Conservation (phyloP, 1,284 basidiomycete species). For the Naganishia albida region DNA sequence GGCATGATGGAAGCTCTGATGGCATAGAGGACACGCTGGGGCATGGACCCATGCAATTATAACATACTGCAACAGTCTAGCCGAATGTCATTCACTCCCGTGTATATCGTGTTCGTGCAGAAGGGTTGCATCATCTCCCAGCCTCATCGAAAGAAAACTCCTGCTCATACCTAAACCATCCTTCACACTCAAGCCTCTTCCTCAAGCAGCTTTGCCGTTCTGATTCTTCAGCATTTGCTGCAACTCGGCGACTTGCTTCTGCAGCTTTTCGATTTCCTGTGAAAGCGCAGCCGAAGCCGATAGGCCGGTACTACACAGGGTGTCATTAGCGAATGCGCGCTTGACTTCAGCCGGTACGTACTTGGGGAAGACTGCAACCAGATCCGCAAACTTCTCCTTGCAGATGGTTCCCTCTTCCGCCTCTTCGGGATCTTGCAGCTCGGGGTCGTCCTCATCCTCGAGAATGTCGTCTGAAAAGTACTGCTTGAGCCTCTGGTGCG, state of each 20-base stretch:
- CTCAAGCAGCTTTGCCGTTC: conserved; percentile 21
- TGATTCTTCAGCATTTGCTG: conserved; percentile 42
- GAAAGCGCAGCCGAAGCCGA: conserved; percentile 70
- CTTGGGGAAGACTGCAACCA: conserved; percentile 79
- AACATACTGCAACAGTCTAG: background rate
- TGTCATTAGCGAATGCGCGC: conserved; percentile 1
- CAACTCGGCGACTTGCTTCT: conserved; percentile 62
- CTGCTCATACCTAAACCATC: background rate
- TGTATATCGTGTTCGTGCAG: background rate
- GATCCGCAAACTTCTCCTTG: conserved; percentile 70
- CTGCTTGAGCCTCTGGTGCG: conserved; percentile 63
- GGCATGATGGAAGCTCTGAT: too few species aligned
- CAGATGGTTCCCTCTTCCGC: conserved; percentile 62
- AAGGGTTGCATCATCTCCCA: background rate
- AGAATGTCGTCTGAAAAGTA: conserved; percentile 67
- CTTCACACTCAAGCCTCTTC: too few species aligned
- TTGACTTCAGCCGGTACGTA: conserved; percentile 50
- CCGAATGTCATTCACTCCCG: background rate
- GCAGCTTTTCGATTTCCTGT: conserved; percentile 65
- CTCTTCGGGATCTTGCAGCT: conserved; percentile 61
- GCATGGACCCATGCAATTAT: conserved; percentile 2
- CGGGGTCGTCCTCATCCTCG: conserved; percentile 69
- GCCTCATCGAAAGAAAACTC: background rate
- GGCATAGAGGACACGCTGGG: background rate
- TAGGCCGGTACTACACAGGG: conserved; percentile 44